Evolutionary conservation across 1,284 basidiomycete genomes (phyloP), one percentile per base, ranked within the genome.

Genomic region (Omphalotus olearius): DNA sequence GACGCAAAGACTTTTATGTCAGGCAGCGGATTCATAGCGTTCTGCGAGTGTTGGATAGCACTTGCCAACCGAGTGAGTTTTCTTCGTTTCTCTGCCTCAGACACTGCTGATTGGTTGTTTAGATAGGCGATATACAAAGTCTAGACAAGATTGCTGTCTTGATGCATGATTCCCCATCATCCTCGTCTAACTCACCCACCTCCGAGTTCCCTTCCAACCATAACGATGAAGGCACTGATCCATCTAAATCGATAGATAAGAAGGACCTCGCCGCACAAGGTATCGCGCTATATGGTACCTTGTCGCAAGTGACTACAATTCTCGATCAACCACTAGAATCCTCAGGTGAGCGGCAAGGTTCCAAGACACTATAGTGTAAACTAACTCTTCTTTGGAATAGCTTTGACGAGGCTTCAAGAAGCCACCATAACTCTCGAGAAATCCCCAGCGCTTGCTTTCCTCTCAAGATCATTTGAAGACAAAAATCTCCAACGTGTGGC

Each of bases 21-120:
- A 5, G 79, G 78, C 1, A 73, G 69, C 28, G 69, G 72, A 0
- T 89, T 85, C 58, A 56, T 80, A 10, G 68, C 68, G 3, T 82
- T 85, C 61, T 88, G 85, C 60, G 84, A 88, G 57, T 79, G 76
- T 51, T 82, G 81, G 78, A 73, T 76, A 58, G 66, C 62, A 25
- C 73, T 82, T 55, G 79, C 81, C 1, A 75, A 74, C 59, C 69
- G 68, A 64, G 82, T 79, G 49, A 49, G 64, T 59, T 40, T 10
- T 16, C 13, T 30, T 42, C 6, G 13, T 35, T 44, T 41, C 30
- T 13, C 6, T 10, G 44, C 28, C 20, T 17, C 14, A 33, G 53
- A 23, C 36, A 6, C 23, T 16, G n/a, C 26, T 49, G 37, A 17
- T 39, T 45, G 47, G 45, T 36, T 25, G 3, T 53, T 17, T 54